A percentile compares a stretch with the other conserved stretches of the same genome.
phyloP scores from a whole-genome alignment of 2,329 filamentous ascomycete genomes.

The Tolypocladium pustulatum region DNA sequence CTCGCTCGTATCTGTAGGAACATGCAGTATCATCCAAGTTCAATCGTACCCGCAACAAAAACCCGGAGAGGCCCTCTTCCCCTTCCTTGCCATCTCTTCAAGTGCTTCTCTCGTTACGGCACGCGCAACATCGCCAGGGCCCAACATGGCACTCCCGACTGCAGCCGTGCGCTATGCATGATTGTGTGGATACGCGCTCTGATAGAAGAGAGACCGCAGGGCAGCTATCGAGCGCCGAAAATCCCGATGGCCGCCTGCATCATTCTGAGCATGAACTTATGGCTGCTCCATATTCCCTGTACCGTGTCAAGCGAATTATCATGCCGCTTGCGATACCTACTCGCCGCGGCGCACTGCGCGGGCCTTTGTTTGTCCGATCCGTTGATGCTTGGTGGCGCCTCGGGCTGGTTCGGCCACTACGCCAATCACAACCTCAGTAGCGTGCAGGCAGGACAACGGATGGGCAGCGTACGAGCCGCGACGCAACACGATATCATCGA shows the following conservation, averaged over 20 bases:
- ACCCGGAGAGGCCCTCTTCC: no score
- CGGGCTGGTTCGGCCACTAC: not conserved
- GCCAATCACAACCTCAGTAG: not conserved
- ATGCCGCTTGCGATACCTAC: no score
- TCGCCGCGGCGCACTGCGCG: not conserved
- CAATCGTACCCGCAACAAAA: no score
- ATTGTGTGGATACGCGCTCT: no score
- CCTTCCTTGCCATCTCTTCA: no score
- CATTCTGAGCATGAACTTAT: not conserved
- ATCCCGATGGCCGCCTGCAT: not conserved
- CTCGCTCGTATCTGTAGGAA: no score
- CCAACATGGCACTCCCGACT: no score
- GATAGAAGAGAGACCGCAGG: not conserved
- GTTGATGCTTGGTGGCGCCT: not conserved
- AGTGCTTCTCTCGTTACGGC: no score
- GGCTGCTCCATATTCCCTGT: not conserved
- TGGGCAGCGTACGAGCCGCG: not conserved
- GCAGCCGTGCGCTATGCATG: no score
- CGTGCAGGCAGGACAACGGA: slow-evolving; percentile 2
- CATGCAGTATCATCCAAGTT: no score
- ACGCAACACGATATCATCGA: not conserved
- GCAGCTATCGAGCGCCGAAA: not conserved
- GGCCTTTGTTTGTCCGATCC: not conserved
- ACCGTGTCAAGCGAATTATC: no score
- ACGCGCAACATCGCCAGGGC: no score